These are phyloP conservation scores for Bodo saltans DNA, from an alignment of 78 protist genomes.

Conservation along the genomic window DNA sequence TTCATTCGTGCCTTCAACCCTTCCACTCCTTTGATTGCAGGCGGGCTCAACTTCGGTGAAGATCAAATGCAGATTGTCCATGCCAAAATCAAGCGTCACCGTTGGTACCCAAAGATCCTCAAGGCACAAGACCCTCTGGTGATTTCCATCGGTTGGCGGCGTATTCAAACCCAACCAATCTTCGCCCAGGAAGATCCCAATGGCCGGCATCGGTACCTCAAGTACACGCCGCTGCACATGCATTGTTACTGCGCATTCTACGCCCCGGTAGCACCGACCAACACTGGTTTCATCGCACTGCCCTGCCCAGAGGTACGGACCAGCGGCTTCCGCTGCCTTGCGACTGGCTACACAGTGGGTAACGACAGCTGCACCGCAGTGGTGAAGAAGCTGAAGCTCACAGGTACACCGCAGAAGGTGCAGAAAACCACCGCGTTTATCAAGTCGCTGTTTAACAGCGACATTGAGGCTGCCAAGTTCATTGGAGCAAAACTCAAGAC, in stretches of 20 bases:
- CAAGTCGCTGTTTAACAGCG: slow-evolving; percentile 65
- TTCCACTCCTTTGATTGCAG: slow-evolving; percentile 76
- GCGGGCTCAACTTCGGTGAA: slow-evolving; percentile 87
- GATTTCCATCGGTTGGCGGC: slow-evolving; percentile 96
- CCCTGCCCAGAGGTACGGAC: background rate
- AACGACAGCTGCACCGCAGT: slow-evolving; percentile 60
- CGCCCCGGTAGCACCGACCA: slow-evolving; percentile 82
- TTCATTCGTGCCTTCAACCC: slow-evolving; percentile 80
- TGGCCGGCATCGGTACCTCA: slow-evolving; percentile 81
- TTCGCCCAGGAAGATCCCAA: slow-evolving; percentile 71
- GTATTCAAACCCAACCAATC: slow-evolving; percentile 87
- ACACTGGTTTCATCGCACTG: slow-evolving; percentile 40
- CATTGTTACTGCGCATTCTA: slow-evolving; percentile 92
- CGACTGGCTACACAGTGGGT: slow-evolving; percentile 91
- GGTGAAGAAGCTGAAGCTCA: slow-evolving; percentile 95
- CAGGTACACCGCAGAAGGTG: slow-evolving; percentile 84
- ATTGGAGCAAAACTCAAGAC: slow-evolving; percentile 95
- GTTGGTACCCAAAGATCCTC: slow-evolving; percentile 88
- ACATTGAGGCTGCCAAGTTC: slow-evolving; percentile 89
- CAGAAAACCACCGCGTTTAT: slow-evolving; percentile 92
- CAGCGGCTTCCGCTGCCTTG: slow-evolving; percentile 78
- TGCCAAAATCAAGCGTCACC: slow-evolving; percentile 88
- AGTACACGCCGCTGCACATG: slow-evolving; percentile 97
- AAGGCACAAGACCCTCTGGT: slow-evolving; percentile 94
- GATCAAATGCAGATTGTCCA: slow-evolving; percentile 76